These are phyloP conservation scores for Avena sativa DNA, from an alignment of 176 grass and related monocot species.

Conservation along the genomic window DNA sequence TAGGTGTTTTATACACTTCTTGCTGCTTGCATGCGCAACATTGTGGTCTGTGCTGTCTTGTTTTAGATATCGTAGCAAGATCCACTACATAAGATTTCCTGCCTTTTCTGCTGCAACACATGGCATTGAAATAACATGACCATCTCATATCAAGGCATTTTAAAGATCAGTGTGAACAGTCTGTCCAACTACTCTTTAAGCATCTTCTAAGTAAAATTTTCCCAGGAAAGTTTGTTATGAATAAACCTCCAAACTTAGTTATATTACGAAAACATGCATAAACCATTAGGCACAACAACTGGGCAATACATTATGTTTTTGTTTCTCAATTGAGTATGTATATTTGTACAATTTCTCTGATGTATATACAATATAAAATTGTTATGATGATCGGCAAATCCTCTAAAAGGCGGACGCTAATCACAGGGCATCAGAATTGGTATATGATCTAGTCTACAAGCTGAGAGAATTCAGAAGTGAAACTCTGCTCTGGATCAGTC, in stretches of 20 bases:
- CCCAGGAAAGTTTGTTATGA: neutral
- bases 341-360: conserved; percentile 34
- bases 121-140: conserved; percentile 42
- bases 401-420: conserved; percentile 54
- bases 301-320: neutral
- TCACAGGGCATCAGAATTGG: conserved; percentile 22
- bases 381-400: conserved; percentile 34
- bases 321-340: conserved; percentile 24
- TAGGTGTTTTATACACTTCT: neutral
- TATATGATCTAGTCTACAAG: conserved; percentile 43
- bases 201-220: conserved; percentile 15
- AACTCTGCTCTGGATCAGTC: conserved; percentile 51
- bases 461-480: conserved; percentile 61
- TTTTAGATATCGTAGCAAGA: conserved; percentile 40
- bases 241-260: neutral
- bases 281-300: neutral
- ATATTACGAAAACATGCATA: neutral
- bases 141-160: neutral
- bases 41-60: conserved; percentile 40
- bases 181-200: neutral
- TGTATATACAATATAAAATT: conserved; percentile 19
- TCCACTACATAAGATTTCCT: conserved; percentile 44
- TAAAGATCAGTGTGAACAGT: neutral
- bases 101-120: conserved; percentile 35
- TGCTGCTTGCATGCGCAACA: conserved; percentile 31